Percentiles rank a stretch among this genome's conserved stretches.
phyloP scores from a whole-genome alignment of 78 protist genomes.

The Monosiga brevicollis region DNA sequence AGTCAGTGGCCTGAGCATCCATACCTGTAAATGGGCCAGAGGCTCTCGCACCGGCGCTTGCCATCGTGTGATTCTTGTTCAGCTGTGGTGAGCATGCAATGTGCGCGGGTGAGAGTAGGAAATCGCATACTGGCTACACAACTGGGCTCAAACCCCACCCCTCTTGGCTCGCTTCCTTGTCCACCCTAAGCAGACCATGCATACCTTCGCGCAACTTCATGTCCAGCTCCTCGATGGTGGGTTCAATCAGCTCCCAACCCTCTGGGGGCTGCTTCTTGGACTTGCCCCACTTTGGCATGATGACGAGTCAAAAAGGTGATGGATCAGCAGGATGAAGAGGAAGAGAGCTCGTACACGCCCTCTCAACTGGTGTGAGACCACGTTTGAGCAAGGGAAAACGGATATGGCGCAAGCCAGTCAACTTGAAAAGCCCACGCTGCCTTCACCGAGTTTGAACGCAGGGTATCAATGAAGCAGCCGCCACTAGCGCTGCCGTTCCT shows the following conservation, averaged over 20 bases:
- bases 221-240: background rate
- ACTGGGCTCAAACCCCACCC: background rate
- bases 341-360: too few relatives aligned
- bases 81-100: conserved; percentile 21
- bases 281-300: background rate
- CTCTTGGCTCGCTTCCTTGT: background rate
- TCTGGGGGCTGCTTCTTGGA: background rate
- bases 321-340: too few relatives aligned
- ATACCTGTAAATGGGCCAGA: too few relatives aligned
- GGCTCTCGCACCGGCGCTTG: conserved; percentile 52
- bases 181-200: background rate
- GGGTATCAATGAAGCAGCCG: too few relatives aligned
- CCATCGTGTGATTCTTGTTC: conserved; percentile 70
- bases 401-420: too few relatives aligned
- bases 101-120: background rate
- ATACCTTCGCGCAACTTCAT: background rate
- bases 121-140: background rate
- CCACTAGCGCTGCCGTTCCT: too few relatives aligned
- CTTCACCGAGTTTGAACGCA: too few relatives aligned
- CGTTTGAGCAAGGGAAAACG: too few relatives aligned
- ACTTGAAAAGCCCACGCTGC: too few relatives aligned
- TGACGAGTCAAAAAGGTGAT: too few relatives aligned
- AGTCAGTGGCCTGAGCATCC: too few relatives aligned
- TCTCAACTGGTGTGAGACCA: too few relatives aligned
- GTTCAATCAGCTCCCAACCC: background rate